Conservation (phyloP, 75 land plant genomes). For the Pinus tabuliformis region DNA sequence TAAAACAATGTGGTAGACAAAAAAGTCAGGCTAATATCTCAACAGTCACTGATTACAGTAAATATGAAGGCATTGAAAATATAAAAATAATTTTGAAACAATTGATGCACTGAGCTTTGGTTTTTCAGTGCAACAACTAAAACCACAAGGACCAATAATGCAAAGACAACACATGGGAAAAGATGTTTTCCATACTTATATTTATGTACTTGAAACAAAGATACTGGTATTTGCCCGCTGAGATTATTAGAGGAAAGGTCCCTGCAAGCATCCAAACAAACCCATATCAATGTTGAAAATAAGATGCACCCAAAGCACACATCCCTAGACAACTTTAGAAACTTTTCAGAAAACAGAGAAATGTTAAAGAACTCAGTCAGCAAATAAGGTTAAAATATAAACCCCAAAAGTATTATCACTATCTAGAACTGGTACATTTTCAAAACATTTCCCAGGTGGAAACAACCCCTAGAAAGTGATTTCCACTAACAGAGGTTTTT, state of each 20-base stretch:
- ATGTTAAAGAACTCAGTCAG: neutral
- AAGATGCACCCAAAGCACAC: neutral
- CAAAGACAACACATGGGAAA: neutral
- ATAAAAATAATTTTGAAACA: neutral
- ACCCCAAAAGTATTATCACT: neutral
- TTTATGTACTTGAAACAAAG: conserved; percentile 38
- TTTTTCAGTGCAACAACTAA: neutral
- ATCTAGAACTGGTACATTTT: too few relatives aligned
- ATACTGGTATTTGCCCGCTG: conserved; percentile 40
- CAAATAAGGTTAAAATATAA: neutral
- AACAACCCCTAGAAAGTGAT: too few relatives aligned
- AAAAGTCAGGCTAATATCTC: too few relatives aligned
- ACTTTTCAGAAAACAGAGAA: neutral
- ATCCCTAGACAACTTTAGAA: neutral
- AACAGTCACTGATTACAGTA: neutral
- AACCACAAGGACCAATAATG: neutral
- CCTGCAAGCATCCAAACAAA: conserved; percentile 27
- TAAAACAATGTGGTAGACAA: too few relatives aligned
- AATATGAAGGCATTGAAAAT: neutral
- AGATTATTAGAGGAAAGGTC: conserved; percentile 53
- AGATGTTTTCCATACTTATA: conserved; percentile 44
- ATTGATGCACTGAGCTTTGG: neutral
- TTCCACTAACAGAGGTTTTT: too few relatives aligned
- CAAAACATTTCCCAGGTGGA: too few relatives aligned
- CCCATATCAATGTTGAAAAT: neutral